Base-by-base conservation (phyloP, 1,284 basidiomycete genomes). In the Flammula alnicola region DNA sequence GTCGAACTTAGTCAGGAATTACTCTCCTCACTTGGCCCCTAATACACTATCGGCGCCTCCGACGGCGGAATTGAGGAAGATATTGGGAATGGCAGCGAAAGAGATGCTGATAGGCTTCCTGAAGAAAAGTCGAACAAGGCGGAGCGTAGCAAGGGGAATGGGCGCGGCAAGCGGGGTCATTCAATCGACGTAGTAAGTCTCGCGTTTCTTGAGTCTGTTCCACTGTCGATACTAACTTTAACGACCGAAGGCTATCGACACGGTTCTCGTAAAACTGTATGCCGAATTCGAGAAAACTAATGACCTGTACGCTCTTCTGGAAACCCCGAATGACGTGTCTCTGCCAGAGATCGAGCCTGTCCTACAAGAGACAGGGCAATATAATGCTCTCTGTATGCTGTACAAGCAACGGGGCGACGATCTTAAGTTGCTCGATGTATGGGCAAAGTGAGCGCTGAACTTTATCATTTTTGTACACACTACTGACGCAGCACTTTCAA, bases 1-100 rank as follows among this genome's bases (percentile, higher is more conserved):
- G 70, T 79, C 76, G 64, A 92, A 93, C 81, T 73, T 93, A 90
- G 90, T 92, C 77, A 81, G 80, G 76, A 93, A 93, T 67, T 93
- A 93, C 67, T 91, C 91, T 40, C 91, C 91, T 16, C 86, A 93
- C 69, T 77, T 94, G 57, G 70, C 82, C 36, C 88, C 90, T 12
- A 79, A 85, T 58, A 88, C 87, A 9, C 78, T 78, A 23, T 74
- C 77, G 20, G 86, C 90, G 4, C 79, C 83, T 11, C 76, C 85
- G 2, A 83, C 89, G 1, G 76, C 81, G 12, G 86, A 88, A 61
- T 74, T 93, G 42, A 75, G 79, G 39, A 77, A 76, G 46, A 77
- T 83, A 47, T 69, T 93, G 23, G 71, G 72, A 37, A 70, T 69
- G 48, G 79, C 83, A 8, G 88, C 90, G 3, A 68, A 73, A 23